Percentiles rank a stretch among this genome's conserved stretches.
phyloP scores from a whole-genome alignment of 1,284 basidiomycete species.

The Ceratobasidium sp. region DNA sequence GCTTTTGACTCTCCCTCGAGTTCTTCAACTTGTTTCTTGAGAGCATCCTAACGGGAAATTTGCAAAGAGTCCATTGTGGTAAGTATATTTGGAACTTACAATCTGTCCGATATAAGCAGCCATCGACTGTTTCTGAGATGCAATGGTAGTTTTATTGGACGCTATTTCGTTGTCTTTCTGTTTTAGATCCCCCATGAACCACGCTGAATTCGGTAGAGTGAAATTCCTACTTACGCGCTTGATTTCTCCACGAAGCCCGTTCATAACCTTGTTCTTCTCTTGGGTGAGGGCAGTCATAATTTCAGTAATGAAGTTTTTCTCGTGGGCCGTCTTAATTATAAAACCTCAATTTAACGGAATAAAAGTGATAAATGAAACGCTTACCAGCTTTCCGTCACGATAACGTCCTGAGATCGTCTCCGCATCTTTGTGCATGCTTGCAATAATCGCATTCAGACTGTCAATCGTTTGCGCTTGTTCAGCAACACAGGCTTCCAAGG shows the following conservation, averaged over 20 bases:
- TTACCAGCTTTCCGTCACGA: slow-evolving; percentile 7
- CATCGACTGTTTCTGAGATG: slow-evolving; percentile 7
- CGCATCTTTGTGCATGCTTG: background rate
- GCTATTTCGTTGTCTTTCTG: slow-evolving; percentile 34
- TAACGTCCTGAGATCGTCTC: slow-evolving; percentile 6
- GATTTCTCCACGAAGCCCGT: slow-evolving; percentile 14
- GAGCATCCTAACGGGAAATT: background rate
- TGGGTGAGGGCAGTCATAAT: slow-evolving; percentile 5
- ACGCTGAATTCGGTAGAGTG: background rate
- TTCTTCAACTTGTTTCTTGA: background rate
- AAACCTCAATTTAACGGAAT: too few species aligned
- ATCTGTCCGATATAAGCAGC: slow-evolving; percentile 16
- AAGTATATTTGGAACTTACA: background rate
- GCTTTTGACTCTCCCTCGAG: background rate
- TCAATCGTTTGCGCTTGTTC: slow-evolving; percentile 1
- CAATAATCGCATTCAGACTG: background rate
- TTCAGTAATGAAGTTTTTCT: slow-evolving; percentile 20
- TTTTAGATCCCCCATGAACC: background rate
- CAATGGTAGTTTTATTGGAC: background rate
- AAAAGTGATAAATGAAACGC: background rate
- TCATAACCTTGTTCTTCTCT: slow-evolving; percentile 21
- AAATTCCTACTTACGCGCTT: slow-evolving; percentile 9
- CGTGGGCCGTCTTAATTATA: background rate
- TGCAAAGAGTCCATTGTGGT: background rate
- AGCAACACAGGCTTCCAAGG: background rate